phyloP scores from a whole-genome alignment of 176 grass and related monocot species.

The maize (Zea mays) region Zm-B73-REFERENCE-NAM-5.0 NC_050098.1:204195001-204195500 shows the following conservation, averaged over 20 bases:
- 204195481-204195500: no score
- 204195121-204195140: constrained; percentile 24
- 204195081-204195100: constrained; percentile 84
- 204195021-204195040: constrained; percentile 48
- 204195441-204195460: no score
- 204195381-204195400: no score
- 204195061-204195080: constrained; percentile 85
- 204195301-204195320: constrained; percentile 1
- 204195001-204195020: constrained; percentile 42
- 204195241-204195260: background rate
- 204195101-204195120: constrained; percentile 58
- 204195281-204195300: background rate
- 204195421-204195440: no score
- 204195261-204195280: background rate
- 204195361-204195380: no score
- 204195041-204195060: constrained; percentile 66
- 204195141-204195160: background rate
- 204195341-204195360: background rate
- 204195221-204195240: constrained; percentile 1
- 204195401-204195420: no score
- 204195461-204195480: no score
- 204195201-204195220: background rate
- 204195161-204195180: background rate
- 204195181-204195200: background rate
- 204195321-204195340: background rate